These are phyloP conservation scores for Ramalina peruviana DNA, from an alignment of 495 filamentous ascomycete species.

Conservation along the genomic window DNA sequence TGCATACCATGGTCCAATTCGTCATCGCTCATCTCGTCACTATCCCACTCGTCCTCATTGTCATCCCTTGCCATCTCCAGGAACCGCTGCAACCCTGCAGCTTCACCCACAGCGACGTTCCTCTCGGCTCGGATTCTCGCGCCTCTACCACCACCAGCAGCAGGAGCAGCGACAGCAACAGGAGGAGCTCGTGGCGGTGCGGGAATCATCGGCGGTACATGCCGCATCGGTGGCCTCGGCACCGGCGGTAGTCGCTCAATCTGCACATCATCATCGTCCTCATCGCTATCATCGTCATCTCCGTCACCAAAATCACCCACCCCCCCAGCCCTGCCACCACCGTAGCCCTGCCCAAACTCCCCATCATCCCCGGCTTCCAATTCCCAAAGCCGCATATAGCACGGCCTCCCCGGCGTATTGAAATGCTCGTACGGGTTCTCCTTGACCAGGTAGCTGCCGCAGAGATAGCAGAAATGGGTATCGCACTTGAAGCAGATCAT, in stretches of 20 bases:
- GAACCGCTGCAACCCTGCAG: constrained; percentile 35
- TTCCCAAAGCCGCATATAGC: constrained; percentile 83
- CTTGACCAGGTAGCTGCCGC: constrained; percentile 68
- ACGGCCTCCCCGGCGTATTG: constrained; percentile 50
- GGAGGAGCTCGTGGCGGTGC: not conserved
- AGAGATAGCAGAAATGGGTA: constrained; percentile 94
- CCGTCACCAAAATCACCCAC: constrained; percentile 25
- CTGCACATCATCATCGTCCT: constrained; percentile 1
- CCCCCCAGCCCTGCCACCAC: constrained; percentile 24
- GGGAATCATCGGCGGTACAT: not conserved
- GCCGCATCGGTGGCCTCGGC: not conserved
- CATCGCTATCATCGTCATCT: constrained; percentile 7
- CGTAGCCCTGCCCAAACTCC: constrained; percentile 39
- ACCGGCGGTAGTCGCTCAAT: not conserved
- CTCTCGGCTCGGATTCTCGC: not conserved
- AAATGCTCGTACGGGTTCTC: constrained; percentile 81
- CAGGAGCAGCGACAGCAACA: not conserved
- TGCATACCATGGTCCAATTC: not conserved
- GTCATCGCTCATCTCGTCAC: constrained; percentile 41
- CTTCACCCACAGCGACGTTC: not conserved
- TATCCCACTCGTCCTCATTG: constrained; percentile 51
- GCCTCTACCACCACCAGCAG: not conserved
- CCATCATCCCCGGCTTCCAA: constrained; percentile 70
- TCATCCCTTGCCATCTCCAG: constrained; percentile 40
- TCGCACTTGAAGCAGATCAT: constrained; percentile 88